Conservation (phyloP, 2,329 filamentous ascomycete species). For the Colletotrichum salicis region DNA sequence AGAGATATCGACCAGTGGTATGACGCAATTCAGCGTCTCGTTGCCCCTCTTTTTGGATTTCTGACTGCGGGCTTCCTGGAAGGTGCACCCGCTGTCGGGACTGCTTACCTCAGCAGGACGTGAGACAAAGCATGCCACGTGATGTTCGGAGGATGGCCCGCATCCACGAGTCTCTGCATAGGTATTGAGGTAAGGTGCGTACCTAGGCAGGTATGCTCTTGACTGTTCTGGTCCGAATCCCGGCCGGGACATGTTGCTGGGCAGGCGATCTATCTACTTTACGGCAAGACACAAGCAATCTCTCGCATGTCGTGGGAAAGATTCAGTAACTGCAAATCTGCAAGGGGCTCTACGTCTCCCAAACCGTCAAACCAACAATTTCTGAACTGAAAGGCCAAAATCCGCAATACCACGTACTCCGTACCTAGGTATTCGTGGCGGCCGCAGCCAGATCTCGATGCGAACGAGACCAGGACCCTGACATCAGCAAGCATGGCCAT, state of each 20-base stretch:
- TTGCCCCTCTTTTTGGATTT: not conserved
- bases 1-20: not conserved
- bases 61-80: not conserved
- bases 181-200: too few relatives aligned
- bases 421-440: not conserved
- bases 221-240: not conserved
- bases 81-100: too few relatives aligned
- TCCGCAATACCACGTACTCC: not conserved
- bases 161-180: not conserved
- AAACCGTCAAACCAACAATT: not conserved
- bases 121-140: constrained; percentile 4
- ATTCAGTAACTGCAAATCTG: constrained; percentile 4
- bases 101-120: constrained; percentile 20
- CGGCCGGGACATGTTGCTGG: not conserved
- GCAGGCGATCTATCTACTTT: not conserved
- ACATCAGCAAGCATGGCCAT: constrained; percentile 29
- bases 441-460: constrained; percentile 31
- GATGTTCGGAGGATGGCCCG: constrained; percentile 5
- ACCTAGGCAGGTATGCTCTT: not conserved
- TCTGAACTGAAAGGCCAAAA: not conserved
- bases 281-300: not conserved
- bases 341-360: not conserved
- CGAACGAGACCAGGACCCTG: constrained; percentile 33
- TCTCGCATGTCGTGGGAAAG: not conserved
- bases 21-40: constrained; percentile 23